Conservation (phyloP, 495 filamentous ascomycete species). For the Penicillium manginii region DNA sequence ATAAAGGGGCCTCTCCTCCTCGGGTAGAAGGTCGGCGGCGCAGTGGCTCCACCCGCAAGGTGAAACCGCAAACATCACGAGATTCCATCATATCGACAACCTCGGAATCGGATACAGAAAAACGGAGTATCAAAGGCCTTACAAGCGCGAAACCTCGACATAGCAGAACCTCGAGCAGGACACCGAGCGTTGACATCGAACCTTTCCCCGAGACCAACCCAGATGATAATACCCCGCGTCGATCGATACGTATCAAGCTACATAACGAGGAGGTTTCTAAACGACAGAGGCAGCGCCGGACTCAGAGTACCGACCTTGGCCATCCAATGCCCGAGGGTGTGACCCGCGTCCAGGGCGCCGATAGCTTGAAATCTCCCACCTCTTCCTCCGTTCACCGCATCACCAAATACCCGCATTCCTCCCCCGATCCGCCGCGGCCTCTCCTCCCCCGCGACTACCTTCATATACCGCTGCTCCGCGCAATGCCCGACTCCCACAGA, state of each 20-base stretch:
- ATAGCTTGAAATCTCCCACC: slow-evolving; percentile 81
- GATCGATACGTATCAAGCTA: slow-evolving; percentile 89
- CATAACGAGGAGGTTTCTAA: slow-evolving; percentile 73
- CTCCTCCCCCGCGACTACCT: slow-evolving; percentile 80
- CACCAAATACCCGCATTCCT: slow-evolving; percentile 86
- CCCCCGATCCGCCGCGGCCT: slow-evolving; percentile 84
- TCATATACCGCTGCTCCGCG: slow-evolving; percentile 67
- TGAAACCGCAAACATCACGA: slow-evolving; percentile 39
- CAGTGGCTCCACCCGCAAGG: slow-evolving; percentile 41
- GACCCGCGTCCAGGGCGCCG: slow-evolving; percentile 34
- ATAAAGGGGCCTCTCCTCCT: slow-evolving; percentile 32
- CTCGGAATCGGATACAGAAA: slow-evolving; percentile 55
- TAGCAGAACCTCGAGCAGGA: slow-evolving; percentile 56
- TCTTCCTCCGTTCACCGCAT: slow-evolving; percentile 72
- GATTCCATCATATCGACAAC: slow-evolving; percentile 48
- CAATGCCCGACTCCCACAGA: slow-evolving; percentile 61
- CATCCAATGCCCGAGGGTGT: slow-evolving; percentile 37
- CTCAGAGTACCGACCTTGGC: slow-evolving; percentile 38
- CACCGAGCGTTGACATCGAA: slow-evolving; percentile 6
- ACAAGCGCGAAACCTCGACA: slow-evolving; percentile 37
- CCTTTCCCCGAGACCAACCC: slow-evolving; percentile 35
- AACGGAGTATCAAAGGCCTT: slow-evolving; percentile 24
- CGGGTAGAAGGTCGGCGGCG: slow-evolving; percentile 35
- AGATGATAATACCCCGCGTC: slow-evolving; percentile 69
- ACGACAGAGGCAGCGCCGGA: slow-evolving; percentile 56